These are phyloP conservation scores for Periconia sp. DNA, from an alignment of 2,329 filamentous ascomycete species.

Conservation along the genomic window DNA sequence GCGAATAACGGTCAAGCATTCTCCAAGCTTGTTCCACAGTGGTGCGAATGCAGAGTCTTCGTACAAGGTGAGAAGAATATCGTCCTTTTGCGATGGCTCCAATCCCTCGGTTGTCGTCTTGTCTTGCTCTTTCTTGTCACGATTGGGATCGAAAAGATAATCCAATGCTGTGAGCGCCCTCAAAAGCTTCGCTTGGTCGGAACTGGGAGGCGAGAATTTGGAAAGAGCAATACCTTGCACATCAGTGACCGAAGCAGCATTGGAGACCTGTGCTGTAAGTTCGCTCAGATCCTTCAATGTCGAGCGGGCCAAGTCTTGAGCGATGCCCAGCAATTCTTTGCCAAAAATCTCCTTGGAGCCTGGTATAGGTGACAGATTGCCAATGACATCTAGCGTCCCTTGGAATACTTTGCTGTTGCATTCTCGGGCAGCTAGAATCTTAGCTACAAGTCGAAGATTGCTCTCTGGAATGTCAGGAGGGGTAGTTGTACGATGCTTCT, in stretches of 20 bases:
- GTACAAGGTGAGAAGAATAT: conserved; percentile 84
- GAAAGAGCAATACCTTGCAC: conserved; percentile 91
- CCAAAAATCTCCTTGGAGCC: conserved; percentile 89
- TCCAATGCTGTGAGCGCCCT: conserved; percentile 91
- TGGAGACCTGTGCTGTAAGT: conserved; percentile 81
- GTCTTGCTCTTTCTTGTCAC: conserved; percentile 50
- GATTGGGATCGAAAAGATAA: conserved; percentile 87
- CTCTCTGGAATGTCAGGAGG: conserved; percentile 85
- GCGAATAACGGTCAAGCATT: conserved; percentile 83
- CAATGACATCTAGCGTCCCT: conserved; percentile 97
- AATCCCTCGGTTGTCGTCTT: conserved; percentile 54
- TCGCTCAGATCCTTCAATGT: conserved; percentile 85
- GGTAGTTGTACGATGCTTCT: conserved; percentile 66
- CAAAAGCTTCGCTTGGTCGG: conserved; percentile 93
- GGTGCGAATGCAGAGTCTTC: conserved; percentile 87
- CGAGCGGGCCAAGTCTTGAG: conserved; percentile 78
- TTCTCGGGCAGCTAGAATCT: conserved; percentile 92
- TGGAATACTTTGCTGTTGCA: conserved; percentile 98
- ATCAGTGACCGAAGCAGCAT: conserved; percentile 85
- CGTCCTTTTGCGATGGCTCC: conserved; percentile 69
- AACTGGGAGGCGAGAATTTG: conserved; percentile 94
- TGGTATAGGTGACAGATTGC: conserved; percentile 91
- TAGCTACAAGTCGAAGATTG: conserved; percentile 91
- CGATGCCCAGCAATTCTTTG: conserved; percentile 86
- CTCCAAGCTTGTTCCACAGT: conserved; percentile 90